Evolutionary conservation across 2,329 filamentous ascomycete species (phyloP), one percentile per base, ranked within the genome.

Genomic region (Alternaria arbusti): DNA sequence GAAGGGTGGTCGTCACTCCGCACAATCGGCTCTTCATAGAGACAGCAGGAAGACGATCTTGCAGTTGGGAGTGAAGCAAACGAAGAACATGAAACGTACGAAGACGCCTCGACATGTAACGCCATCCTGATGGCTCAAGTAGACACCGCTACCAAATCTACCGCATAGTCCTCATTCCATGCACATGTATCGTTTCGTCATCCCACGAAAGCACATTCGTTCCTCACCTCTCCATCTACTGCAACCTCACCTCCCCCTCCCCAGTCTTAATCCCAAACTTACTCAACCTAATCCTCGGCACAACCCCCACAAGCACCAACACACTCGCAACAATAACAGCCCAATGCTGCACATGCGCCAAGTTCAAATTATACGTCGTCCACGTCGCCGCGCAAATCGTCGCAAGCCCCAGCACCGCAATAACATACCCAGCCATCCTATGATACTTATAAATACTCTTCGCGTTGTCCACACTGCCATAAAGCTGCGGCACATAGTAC

Each of bases 401-500:
- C 10, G 87, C 88, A 65, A 97, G 81, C 65, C 95, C 85, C 71
- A 96, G 73, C 54, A 90, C 74, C 57, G 95, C 81, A 62, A 94
- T 82, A 8, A 88, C 69, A 77, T 99, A 98, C 3, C 95, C 96
- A 22, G 85, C 86, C 57, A 87, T 82, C 28, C 95, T 88, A 79
- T 98, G 96, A 74, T 94, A 97, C 81, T 97, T 97, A 86, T 95
- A 98, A 45, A 97, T 79, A 23, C 85, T 85, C 85, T 94, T 96
- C 20, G 94, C 95, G 4, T 89, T 89, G 25, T 92, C 89, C 66
- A 90, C 89, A 59, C 92, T 89, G 6, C 94, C 94, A 72, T 95
- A 96, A 1, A 97, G 73, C 1, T 77, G 75, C 0, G 94, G 94
- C 3, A 87, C 83, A 62, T 89, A 93, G 84, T 91, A 97, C 82